These are phyloP conservation scores for Aspergillus proliferans DNA, from an alignment of 2,329 filamentous ascomycete genomes.

Conservation along the genomic window DNA sequence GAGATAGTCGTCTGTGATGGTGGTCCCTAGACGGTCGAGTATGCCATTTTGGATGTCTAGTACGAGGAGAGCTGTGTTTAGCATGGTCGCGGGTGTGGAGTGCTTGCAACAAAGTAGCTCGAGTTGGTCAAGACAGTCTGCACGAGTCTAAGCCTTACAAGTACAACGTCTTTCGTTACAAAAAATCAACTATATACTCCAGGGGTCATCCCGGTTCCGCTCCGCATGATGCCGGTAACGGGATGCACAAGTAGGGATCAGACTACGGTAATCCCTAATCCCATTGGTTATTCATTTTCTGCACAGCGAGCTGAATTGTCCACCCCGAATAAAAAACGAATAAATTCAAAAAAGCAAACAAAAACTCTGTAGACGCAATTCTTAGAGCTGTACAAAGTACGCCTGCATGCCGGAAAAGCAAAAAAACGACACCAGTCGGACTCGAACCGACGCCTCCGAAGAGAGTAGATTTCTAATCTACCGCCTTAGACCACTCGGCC, in stretches of 20 bases:
- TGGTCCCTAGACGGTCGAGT: conserved; percentile 15
- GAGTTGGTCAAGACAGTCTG: too few relatives aligned
- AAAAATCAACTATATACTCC: neutral
- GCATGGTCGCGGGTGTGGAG: conserved; percentile 9
- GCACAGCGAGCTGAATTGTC: neutral
- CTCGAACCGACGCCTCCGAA: conserved; percentile 1
- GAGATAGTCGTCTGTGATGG: conserved; percentile 16
- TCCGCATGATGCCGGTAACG: neutral
- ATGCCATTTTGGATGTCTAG: conserved; percentile 32
- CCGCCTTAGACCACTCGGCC: conserved; percentile 1
- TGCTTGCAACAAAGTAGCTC: neutral
- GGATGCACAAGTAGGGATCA: neutral
- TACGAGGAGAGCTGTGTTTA: conserved; percentile 27
- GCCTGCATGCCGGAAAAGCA: neutral
- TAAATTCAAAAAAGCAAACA: neutral
- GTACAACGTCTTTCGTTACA: neutral
- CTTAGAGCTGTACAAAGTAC: too few relatives aligned
- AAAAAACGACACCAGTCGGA: neutral
- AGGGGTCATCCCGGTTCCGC: neutral
- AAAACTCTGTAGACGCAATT: neutral
- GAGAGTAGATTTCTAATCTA: conserved; percentile 1
- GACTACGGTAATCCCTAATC: too few relatives aligned
- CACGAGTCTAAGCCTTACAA: too few relatives aligned
- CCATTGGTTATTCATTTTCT: too few relatives aligned
- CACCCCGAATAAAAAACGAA: neutral